Evolutionary conservation across 805 yeast genomes (phyloP).

Genomic region (Cyberlindnera maclurae): DNA sequence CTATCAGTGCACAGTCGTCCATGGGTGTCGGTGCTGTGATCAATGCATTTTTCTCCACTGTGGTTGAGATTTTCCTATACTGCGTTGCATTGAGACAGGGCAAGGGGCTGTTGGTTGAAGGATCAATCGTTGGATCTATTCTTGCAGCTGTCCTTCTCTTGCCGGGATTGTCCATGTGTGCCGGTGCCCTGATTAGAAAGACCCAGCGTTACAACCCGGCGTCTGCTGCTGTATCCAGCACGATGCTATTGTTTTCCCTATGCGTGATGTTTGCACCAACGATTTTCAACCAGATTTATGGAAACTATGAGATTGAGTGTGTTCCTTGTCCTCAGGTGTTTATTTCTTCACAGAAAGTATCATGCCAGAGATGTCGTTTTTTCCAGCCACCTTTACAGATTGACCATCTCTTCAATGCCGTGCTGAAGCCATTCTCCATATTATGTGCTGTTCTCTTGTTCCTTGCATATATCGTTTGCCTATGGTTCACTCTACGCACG

Average conservation of each 20-base stretch:
- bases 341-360: constrained; percentile 18
- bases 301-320: constrained; percentile 75
- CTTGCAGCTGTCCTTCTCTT: constrained; percentile 84
- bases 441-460: constrained; percentile 77
- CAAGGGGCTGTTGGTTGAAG: constrained; percentile 89
- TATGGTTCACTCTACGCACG: constrained; percentile 88
- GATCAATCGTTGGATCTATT: constrained; percentile 90
- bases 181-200: constrained; percentile 88
- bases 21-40: constrained; percentile 99
- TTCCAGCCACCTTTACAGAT: constrained; percentile 68
- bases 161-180: constrained; percentile 96
- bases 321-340: constrained; percentile 35
- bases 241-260: constrained; percentile 88
- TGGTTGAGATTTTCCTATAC: constrained; percentile 88
- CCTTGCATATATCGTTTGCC: constrained; percentile 78
- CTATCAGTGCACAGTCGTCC: constrained; percentile 95
- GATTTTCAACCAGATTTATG: constrained; percentile 81
- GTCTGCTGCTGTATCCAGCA: constrained; percentile 94
- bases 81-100: constrained; percentile 84
- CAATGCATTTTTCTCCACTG: constrained; percentile 93
- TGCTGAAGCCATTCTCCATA: constrained; percentile 77
- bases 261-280: constrained; percentile 92
- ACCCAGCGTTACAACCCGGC: constrained; percentile 95
- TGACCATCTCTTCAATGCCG: constrained; percentile 55
- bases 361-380: constrained; percentile 69